phyloP scores from a whole-genome alignment of 805 yeast species.

The Monosporozyma unispora region DNA sequence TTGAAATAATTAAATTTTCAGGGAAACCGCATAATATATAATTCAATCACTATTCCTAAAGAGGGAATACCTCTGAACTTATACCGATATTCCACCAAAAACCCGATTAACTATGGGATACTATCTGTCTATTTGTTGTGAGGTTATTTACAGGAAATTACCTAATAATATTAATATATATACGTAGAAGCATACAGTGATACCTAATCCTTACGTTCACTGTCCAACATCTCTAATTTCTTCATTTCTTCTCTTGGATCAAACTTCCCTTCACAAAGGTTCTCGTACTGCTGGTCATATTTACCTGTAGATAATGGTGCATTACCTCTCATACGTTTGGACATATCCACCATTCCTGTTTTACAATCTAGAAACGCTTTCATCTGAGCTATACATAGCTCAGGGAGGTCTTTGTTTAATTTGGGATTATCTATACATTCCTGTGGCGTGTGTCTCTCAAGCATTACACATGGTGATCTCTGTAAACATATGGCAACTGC shows the following conservation, averaged over 20 bases:
- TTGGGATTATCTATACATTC: conserved; percentile 79
- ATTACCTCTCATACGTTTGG: conserved; percentile 86
- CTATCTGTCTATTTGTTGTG: neutral
- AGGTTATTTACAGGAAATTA: neutral
- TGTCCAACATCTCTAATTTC: conserved; percentile 56
- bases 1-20: neutral
- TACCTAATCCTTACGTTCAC: conserved; percentile 34
- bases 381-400: conserved; percentile 76
- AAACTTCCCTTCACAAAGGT: conserved; percentile 70
- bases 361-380: conserved; percentile 84
- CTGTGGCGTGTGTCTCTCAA: conserved; percentile 82
- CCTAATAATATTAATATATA: neutral
- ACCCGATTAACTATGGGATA: neutral
- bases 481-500: conserved; percentile 96
- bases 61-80: neutral
- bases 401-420: conserved; percentile 69
- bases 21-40: neutral
- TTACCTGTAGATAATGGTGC: conserved; percentile 90
- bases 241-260: conserved; percentile 73
- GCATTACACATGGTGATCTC: conserved; percentile 90
- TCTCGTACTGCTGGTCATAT: conserved; percentile 79
- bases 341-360: conserved; percentile 83
- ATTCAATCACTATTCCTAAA: neutral
- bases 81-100: neutral
- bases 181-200: neutral